These are phyloP conservation scores for Thelonectria discophora DNA, from an alignment of 2,329 filamentous ascomycete genomes.

Conservation along the genomic window DNA sequence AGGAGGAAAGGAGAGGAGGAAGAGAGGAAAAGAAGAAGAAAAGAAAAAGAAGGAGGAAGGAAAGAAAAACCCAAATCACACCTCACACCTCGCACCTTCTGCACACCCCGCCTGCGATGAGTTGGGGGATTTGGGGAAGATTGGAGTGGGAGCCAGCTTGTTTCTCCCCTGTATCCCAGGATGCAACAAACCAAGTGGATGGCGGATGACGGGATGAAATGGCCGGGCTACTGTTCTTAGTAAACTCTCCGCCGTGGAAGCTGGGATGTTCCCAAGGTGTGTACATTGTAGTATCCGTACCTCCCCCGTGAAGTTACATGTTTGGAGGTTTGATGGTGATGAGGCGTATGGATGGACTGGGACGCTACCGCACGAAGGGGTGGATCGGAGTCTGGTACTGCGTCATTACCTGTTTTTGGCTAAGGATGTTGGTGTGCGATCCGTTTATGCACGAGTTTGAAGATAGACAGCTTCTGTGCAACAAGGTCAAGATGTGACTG, in stretches of 20 bases:
- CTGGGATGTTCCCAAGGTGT: constrained; percentile 24
- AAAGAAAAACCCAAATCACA: constrained; percentile 5
- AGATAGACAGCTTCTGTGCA: too few relatives aligned
- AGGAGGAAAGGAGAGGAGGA: constrained; percentile 7
- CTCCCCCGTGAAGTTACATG: constrained; percentile 16
- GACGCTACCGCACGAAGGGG: constrained; percentile 1
- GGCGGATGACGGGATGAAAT: constrained; percentile 31
- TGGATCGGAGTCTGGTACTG: constrained; percentile 21
- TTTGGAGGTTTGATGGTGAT: background rate
- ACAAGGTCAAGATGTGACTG: too few relatives aligned
- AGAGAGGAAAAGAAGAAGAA: constrained; percentile 8
- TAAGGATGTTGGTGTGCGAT: constrained; percentile 1
- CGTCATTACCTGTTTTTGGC: constrained; percentile 18
- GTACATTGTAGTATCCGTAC: too few relatives aligned
- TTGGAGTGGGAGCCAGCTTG: constrained; percentile 25
- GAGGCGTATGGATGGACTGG: background rate
- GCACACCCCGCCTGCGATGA: constrained; percentile 27
- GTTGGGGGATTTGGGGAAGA: constrained; percentile 39
- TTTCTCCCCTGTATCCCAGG: constrained; percentile 29
- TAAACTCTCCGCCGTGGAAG: constrained; percentile 1
- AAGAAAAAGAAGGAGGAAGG: constrained; percentile 9
- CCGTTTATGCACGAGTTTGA: background rate
- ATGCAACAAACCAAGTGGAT: constrained; percentile 29
- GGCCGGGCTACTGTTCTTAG: constrained; percentile 12
- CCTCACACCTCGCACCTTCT: background rate